These are phyloP conservation scores for Lyophyllum atratum DNA, from an alignment of 768 basidiomycete genomes.

Conservation along the genomic window DNA sequence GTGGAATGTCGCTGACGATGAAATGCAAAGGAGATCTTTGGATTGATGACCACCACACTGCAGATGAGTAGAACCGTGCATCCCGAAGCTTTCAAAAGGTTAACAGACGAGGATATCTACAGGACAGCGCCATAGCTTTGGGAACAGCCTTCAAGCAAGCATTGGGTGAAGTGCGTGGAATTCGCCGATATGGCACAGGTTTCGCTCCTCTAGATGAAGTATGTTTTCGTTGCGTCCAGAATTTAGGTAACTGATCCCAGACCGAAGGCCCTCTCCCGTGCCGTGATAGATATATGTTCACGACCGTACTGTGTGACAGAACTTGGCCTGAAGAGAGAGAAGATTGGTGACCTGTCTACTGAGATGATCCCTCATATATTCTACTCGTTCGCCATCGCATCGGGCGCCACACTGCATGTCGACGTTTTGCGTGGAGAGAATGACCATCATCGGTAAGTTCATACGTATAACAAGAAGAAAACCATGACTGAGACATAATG, in stretches of 20 bases:
- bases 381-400: conserved; percentile 96
- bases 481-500: conserved; percentile 4
- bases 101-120: conserved; percentile 38
- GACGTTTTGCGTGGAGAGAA: conserved; percentile 95
- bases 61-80: conserved; percentile 72
- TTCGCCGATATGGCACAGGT: conserved; percentile 92
- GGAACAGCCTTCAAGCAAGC: conserved; percentile 94
- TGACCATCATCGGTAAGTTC: conserved; percentile 90
- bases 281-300: conserved; percentile 98
- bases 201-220: conserved; percentile 98
- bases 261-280: conserved; percentile 84
- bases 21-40: conserved; percentile 94
- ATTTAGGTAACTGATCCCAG: conserved; percentile 4
- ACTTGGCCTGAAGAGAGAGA: conserved; percentile 84
- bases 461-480: neutral
- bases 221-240: conserved; percentile 12
- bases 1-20: conserved; percentile 89
- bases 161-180: conserved; percentile 91
- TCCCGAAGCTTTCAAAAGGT: conserved; percentile 6
- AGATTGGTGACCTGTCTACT: conserved; percentile 91
- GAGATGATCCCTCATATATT: conserved; percentile 99
- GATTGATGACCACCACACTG: conserved; percentile 99
- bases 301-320: conserved; percentile 95
- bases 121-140: conserved; percentile 87
- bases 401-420: conserved; percentile 91